Evolutionary conservation across 169 alveolate species (phyloP).

Genomic region (Plasmodium chabaudi): DNA sequence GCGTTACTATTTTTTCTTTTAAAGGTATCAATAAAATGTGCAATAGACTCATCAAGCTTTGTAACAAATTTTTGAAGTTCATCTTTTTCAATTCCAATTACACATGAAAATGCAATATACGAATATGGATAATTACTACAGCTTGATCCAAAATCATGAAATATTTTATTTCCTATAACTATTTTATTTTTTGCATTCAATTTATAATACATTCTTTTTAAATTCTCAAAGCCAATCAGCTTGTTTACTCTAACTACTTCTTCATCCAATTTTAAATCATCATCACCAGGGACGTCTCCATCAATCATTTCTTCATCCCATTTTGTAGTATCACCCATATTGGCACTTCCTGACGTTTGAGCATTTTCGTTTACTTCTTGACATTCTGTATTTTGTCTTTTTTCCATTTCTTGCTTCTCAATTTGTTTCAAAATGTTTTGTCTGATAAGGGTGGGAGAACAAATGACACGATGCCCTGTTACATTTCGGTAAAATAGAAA

Average conservation of each 20-base stretch:
- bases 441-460: slow-evolving; percentile 49
- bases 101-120: slow-evolving; percentile 75
- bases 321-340: neutral
- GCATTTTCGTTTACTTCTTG: too few species aligned
- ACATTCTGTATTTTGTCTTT: neutral
- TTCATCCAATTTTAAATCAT: neutral
- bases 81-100: slow-evolving; percentile 51
- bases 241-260: neutral
- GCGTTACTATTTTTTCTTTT: too few species aligned
- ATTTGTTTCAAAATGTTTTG: neutral
- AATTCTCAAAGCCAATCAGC: neutral
- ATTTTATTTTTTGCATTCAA: slow-evolving; percentile 7
- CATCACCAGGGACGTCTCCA: neutral
- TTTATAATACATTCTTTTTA: neutral
- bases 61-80: slow-evolving; percentile 36
- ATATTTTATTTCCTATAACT: slow-evolving; percentile 49
- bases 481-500: slow-evolving; percentile 74
- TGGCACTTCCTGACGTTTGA: neutral
- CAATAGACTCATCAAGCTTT: slow-evolving; percentile 49
- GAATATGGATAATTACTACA: slow-evolving; percentile 61
- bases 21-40: slow-evolving; percentile 17
- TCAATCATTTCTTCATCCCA: neutral
- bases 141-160: slow-evolving; percentile 64
- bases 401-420: neutral
- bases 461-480: slow-evolving; percentile 71